Evolutionary conservation across 2,329 filamentous ascomycete species (phyloP), one percentile per base, ranked within the genome.

Genomic region (Colletotrichum gigasporum): DNA sequence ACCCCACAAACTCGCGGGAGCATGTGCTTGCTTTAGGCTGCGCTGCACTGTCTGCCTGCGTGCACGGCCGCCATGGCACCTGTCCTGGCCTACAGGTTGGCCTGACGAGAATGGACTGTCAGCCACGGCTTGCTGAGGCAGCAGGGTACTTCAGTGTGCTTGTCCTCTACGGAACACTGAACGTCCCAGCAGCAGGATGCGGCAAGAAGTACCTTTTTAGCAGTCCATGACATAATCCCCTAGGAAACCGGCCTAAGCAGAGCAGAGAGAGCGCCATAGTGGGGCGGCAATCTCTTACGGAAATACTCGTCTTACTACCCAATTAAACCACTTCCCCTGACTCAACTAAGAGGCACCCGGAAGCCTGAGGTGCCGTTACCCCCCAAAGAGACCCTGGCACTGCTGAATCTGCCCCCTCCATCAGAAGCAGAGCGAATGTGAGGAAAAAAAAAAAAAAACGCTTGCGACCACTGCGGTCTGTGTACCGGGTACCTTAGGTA

Each of bases 211-310:
- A 55, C 28, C 28, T 16, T 39, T 26, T 16, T 55, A 64, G 48
- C 56, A 41, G 9, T 11, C 10, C 20, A 54, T 64, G 56, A 64
- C 62, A 61, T 55, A 64, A 37, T 50, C 50, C 56, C 56, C 34
- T 26, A 5, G 42, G 41, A 44, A 35, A 62, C 35, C 16, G 39
- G 28, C 10, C 47, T 30, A 18, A 41, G 28, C 18, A 34, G 12
- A 47, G 34, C 42, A 35, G 8, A 12, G 5, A 20, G 18, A 45
- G 28, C 34, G 41, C 30, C 50, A 63, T 51, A 32, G 22, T 58
- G 53, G 45, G 44, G 37, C 45, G 16, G 28, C 2, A 52, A 37
- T 41, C 22, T 48, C 56, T 24, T 60, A 54, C 35, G 16, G 30
- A 10, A 20, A 10, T 50, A 37, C 61, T 39, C 20, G 10, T n/a